phyloP scores from a whole-genome alignment of 2,329 filamentous ascomycete genomes.

The Phyllosticta citriasiana region DNA sequence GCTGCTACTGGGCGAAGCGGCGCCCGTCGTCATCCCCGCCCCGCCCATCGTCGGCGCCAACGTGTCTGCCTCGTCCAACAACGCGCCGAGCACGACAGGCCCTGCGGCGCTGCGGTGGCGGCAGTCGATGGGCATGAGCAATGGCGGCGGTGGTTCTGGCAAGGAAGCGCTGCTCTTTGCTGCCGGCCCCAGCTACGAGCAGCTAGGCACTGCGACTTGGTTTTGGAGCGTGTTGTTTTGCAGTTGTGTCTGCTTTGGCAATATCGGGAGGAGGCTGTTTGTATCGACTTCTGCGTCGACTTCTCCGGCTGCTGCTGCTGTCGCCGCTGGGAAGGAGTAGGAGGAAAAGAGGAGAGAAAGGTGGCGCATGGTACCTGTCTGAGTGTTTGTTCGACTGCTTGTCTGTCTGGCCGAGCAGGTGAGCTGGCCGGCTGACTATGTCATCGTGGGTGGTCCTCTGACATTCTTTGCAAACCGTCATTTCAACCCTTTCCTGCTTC shows the following conservation, averaged over 20 bases:
- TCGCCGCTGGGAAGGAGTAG: not conserved
- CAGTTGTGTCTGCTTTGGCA: constrained; percentile 91
- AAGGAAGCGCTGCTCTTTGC: constrained; percentile 21
- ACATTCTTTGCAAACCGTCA: too few species aligned
- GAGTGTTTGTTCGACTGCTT: not conserved
- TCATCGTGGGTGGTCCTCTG: too few species aligned
- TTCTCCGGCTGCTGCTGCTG: too few species aligned
- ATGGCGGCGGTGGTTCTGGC: constrained; percentile 33
- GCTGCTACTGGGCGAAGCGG: constrained; percentile 64
- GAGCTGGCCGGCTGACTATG: too few species aligned
- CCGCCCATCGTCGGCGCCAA: constrained; percentile 21
- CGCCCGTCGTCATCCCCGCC: constrained; percentile 56
- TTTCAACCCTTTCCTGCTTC: too few species aligned
- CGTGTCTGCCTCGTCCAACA: constrained; percentile 6
- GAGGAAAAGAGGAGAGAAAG: not conserved
- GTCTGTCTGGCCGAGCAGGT: too few species aligned
- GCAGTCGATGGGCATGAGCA: constrained; percentile 12
- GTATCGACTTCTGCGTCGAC: not conserved
- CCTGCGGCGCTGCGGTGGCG: constrained; percentile 14
- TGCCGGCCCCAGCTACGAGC: constrained; percentile 45
- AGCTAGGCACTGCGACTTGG: constrained; percentile 70
- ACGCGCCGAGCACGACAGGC: not conserved
- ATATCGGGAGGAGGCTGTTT: constrained; percentile 71
- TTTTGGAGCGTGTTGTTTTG: constrained; percentile 90
- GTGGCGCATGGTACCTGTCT: not conserved